phyloP scores from a whole-genome alignment of 202 grass and related monocot species.

The Sporobolus alterniflorus region DNA sequence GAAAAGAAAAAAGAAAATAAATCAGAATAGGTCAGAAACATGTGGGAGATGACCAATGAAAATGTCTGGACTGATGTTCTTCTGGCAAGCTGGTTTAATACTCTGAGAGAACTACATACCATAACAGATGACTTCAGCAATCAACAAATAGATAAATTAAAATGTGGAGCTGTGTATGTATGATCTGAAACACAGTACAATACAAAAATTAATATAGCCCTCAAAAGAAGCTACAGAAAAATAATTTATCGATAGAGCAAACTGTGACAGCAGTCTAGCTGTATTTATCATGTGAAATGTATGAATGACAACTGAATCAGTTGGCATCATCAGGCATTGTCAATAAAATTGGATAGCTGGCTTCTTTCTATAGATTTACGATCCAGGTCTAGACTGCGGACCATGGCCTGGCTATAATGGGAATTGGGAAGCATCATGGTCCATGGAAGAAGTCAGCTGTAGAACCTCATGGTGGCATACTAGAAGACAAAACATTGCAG shows the following conservation, averaged over 20 bases:
- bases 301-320: neutral
- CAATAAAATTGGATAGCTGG: neutral
- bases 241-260: neutral
- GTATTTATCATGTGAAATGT: neutral
- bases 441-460: slow-evolving; percentile 29
- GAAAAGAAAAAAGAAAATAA: neutral
- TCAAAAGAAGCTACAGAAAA: neutral
- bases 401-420: slow-evolving; percentile 30
- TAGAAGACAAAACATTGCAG: slow-evolving; percentile 2
- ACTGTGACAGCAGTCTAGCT: neutral
- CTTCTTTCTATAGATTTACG: too few species aligned
- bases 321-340: neutral
- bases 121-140: neutral
- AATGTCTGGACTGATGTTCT: neutral
- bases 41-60: neutral
- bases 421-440: slow-evolving; percentile 25
- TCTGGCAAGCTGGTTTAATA: neutral
- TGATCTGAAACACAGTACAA: neutral
- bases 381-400: too few species aligned
- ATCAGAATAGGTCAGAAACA: neutral
- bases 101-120: neutral
- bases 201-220: neutral
- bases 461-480: slow-evolving; percentile 12
- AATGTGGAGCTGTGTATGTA: neutral
- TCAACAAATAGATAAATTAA: neutral